Evolutionary conservation across 2,329 filamentous ascomycete species (phyloP), one percentile per base, ranked within the genome.

Genomic region (Microdochium paspali): DNA sequence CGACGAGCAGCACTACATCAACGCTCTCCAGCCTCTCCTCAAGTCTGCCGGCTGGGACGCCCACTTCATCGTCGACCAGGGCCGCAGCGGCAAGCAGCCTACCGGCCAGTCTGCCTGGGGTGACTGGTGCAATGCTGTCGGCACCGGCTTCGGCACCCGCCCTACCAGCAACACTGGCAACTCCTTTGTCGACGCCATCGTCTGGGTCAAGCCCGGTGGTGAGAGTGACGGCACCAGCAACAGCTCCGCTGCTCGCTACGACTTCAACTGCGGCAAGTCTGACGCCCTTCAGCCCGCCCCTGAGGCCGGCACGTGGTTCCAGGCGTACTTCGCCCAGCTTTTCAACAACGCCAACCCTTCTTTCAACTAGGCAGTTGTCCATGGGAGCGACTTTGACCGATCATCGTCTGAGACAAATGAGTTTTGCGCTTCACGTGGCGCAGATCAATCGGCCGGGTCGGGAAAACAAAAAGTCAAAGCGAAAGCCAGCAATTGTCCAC

Each of bases 291-390:
- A 77, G 62, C 83, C 83, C 2, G 81, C 84, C 1, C 84, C 84
- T 25, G 80, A 87, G 63, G 83, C 84, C 10, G 84, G 84, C 25
- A 66, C 71, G 9, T 88, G 83, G 83, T 84, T 84, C 64, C 66
- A 80, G 62, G 73, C 70, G 15, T 80, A 80, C 65, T 79, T 80
- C 53, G 74, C 71, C 61, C 73, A 77, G 61, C 65, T 80, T 1
- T 67, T 79, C 48, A 68, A 65, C 47, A 79, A 79, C 53, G 74
- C 76, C 47, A 74, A 77, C 58, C 76, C 76, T n/a, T 58, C 73
- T 12, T 77, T 77, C 54, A 67, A 60, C 28, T 53, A 50, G 49
- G 28, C 10, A 4, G 20, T 7, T 35, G 31, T 6, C 15, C 6
- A 20, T 40, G 18, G 20, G 5, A 7, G 18, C n/a, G n/a, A n/a